Percentiles rank a stretch among this genome's conserved stretches.
Evolutionary conservation across 1,139 yeast species (phyloP).

Genomic region (Blastobotrys buckinghamii): DNA sequence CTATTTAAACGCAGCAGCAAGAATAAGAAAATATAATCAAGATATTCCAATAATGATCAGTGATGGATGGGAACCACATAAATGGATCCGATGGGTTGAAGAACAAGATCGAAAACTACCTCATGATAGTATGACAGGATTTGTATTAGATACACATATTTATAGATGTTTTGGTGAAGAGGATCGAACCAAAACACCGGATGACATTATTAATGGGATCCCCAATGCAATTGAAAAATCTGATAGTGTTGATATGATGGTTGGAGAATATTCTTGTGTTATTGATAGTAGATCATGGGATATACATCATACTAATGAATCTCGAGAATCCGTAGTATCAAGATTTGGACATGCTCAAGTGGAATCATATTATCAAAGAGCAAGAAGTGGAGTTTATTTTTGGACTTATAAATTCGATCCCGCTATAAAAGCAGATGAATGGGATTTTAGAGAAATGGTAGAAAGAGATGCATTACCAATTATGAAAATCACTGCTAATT

Average conservation of each 20-base stretch:
- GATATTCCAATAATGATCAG: slow-evolving; percentile 71
- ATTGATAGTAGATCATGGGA: slow-evolving; percentile 72
- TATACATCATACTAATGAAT: slow-evolving; percentile 24
- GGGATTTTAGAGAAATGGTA: slow-evolving; percentile 84
- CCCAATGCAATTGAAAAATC: slow-evolving; percentile 37
- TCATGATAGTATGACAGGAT: slow-evolving; percentile 39
- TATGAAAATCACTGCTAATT: slow-evolving; percentile 20
- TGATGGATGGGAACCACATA: slow-evolving; percentile 90
- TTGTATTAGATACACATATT: slow-evolving; percentile 76
- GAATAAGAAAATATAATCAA: slow-evolving; percentile 51
- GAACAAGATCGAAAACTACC: slow-evolving; percentile 31
- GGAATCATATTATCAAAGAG: slow-evolving; percentile 43
- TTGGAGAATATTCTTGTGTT: slow-evolving; percentile 91
- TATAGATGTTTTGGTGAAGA: slow-evolving; percentile 79
- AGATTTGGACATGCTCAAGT: slow-evolving; percentile 41
- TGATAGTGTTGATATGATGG: slow-evolving; percentile 49
- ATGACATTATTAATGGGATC: slow-evolving; percentile 55
- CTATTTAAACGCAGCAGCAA: slow-evolving; percentile 60
- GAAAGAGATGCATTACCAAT: slow-evolving; percentile 54
- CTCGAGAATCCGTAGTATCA: slow-evolving; percentile 43
- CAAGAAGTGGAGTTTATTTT: slow-evolving; percentile 68
- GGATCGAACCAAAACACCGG: slow-evolving; percentile 63
- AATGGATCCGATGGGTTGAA: slow-evolving; percentile 67
- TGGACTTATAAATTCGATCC: slow-evolving; percentile 88
- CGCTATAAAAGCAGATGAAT: slow-evolving; percentile 90